Evolutionary conservation across 176 grass and related monocot species (phyloP), one percentile per base, ranked within the genome.

Genomic region (barley (Hordeum vulgare)): DNA sequence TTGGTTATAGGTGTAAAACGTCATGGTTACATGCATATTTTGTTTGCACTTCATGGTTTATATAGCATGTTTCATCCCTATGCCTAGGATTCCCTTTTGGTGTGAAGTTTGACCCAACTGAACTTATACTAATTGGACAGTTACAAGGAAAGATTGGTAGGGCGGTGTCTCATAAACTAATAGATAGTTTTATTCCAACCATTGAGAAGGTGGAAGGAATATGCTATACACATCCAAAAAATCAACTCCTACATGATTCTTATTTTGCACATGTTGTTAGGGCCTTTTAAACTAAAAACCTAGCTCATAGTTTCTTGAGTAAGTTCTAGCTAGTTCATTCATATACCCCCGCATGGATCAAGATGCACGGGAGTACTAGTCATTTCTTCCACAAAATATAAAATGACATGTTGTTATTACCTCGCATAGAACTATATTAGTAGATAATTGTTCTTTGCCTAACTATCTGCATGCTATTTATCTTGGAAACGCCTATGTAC

Each of bases 21-120:
- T 24, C 33, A 42, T 71, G 63, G 6, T 7, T 6, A 14, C 4
- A 17, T 4, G 5, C 45, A 49, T 49, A 17, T 17, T 49, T 17
- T 49, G 45, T 0, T 6, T 49, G 13, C 45, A 49, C 45, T 49
- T 49, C 14, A 49, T 49, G 80, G 42, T 72, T 70, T 27, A 47
- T 91, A 49, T 42, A 86, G 14, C 63, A 98, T 89, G 96, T 92
- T 90, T 75, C 87, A 15, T 56, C 85, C 28, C 76, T 78, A 77
- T 98, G 93, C 91, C 91, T 87, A 63, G 87, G 93, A 58, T 77
- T 93, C 9, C 89, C 93, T 63, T 85, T 57, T 88, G 91, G 93
- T 66, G 90, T 95, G 42, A 90, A 93, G 83, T 98, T 95, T 91
- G 93, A 98, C 74, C 93, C 91, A 7, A 90, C 89, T 67, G 93